A percentile compares a stretch with the other conserved stretches of the same genome.
Conservation (phyloP, 1,284 basidiomycete species). For the Moesziomyces antarcticus region DNA sequence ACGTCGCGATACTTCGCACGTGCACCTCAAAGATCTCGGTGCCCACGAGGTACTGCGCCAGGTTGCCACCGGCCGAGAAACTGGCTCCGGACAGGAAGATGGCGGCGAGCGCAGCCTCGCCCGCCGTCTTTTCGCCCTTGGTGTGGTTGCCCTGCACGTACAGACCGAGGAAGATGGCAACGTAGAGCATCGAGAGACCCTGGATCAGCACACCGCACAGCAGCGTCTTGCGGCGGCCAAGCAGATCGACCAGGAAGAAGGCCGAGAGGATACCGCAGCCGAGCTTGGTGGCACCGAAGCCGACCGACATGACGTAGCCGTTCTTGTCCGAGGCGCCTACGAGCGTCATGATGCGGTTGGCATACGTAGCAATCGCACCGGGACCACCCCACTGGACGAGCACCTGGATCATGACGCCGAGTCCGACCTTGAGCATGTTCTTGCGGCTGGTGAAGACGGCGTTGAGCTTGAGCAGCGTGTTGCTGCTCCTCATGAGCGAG, state of each 20-base stretch:
- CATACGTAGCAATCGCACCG: slow-evolving; percentile 31
- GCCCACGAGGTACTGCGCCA: slow-evolving; percentile 33
- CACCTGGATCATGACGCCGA: slow-evolving; percentile 28
- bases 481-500: slow-evolving; percentile 9
- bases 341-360: slow-evolving; percentile 34
- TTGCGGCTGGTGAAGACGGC: slow-evolving; percentile 15
- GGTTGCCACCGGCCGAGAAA: slow-evolving; percentile 32
- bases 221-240: slow-evolving; percentile 32
- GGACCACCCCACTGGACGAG: slow-evolving; percentile 30
- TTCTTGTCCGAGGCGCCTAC: slow-evolving; percentile 21
- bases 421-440: slow-evolving; percentile 26
- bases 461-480: slow-evolving; percentile 13
- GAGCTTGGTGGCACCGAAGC: slow-evolving; percentile 34
- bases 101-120: slow-evolving; percentile 21
- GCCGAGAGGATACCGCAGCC: slow-evolving; percentile 23
- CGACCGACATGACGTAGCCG: slow-evolving; percentile 34
- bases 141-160: slow-evolving; percentile 26
- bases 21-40: slow-evolving; percentile 34
- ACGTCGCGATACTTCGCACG: slow-evolving; percentile 20
- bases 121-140: slow-evolving; percentile 15
- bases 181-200: slow-evolving; percentile 32
- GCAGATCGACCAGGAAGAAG: slow-evolving; percentile 29
- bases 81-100: slow-evolving; percentile 34
- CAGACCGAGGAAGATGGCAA: slow-evolving; percentile 29
- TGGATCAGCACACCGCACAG: slow-evolving; percentile 20